Conservation (phyloP, 2,329 filamentous ascomycete genomes). For the Colletotrichum magnum region DNA sequence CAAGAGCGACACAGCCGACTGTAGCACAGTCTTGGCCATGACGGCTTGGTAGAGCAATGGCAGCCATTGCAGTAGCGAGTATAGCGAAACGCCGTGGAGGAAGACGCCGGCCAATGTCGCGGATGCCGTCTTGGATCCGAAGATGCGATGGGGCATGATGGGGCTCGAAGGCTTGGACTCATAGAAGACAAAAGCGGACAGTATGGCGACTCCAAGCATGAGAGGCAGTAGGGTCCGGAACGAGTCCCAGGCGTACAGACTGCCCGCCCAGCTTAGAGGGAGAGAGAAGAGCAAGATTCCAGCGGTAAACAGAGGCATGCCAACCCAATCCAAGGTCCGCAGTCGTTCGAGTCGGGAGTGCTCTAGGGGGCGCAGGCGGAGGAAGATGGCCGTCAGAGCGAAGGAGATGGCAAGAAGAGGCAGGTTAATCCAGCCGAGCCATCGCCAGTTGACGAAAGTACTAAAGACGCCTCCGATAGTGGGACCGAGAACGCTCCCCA, state of each 20-base stretch:
- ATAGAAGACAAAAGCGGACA: slow-evolving; percentile 46
- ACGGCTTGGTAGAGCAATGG: slow-evolving; percentile 53
- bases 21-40: slow-evolving; percentile 45
- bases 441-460: slow-evolving; percentile 47
- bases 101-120: slow-evolving; percentile 46
- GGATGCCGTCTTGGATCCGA: slow-evolving; percentile 44
- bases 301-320: slow-evolving; percentile 46
- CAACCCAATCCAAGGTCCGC: slow-evolving; percentile 49
- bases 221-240: slow-evolving; percentile 52
- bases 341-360: slow-evolving; percentile 34
- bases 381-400: slow-evolving; percentile 45
- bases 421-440: slow-evolving; percentile 55
- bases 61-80: slow-evolving; percentile 43
- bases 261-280: slow-evolving; percentile 52
- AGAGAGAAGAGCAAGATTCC: slow-evolving; percentile 46
- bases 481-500: slow-evolving; percentile 45
- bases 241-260: slow-evolving; percentile 50
- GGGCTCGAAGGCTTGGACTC: slow-evolving; percentile 47
- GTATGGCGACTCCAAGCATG: slow-evolving; percentile 47
- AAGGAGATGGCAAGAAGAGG: slow-evolving; percentile 47
- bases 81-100: slow-evolving; percentile 47
- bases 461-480: slow-evolving; percentile 46
- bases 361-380: slow-evolving; percentile 36
- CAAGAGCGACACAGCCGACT: slow-evolving; percentile 47
- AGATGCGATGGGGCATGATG: slow-evolving; percentile 50